Percentiles rank a stretch among this genome's conserved stretches.
Conservation (phyloP, 1,284 basidiomycete genomes). For the Cutaneotrichosporon arboriforme region DNA sequence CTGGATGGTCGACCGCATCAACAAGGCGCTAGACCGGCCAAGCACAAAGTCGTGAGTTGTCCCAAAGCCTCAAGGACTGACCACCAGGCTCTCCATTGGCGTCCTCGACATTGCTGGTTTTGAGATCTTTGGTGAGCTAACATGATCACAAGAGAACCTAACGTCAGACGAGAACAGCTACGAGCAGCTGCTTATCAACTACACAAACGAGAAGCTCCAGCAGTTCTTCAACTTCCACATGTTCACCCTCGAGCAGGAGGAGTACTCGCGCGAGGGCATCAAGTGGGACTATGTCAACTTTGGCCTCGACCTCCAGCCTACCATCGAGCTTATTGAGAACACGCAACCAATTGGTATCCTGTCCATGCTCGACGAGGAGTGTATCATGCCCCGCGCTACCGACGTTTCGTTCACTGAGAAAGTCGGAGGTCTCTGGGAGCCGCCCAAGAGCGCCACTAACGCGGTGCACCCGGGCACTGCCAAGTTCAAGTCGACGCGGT, state of each 20-base stretch:
- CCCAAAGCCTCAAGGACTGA: background rate
- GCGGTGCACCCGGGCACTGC: constrained; percentile 60
- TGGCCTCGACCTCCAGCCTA: constrained; percentile 93
- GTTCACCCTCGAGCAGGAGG: constrained; percentile 99
- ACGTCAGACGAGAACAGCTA: constrained; percentile 69
- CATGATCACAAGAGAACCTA: background rate
- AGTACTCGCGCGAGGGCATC: constrained; percentile 94
- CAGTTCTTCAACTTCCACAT: constrained; percentile 99
- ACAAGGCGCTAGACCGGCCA: constrained; percentile 86
- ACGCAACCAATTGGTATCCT: constrained; percentile 74
- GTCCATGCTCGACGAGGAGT: constrained; percentile 93
- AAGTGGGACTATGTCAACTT: constrained; percentile 99
- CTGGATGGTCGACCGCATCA: constrained; percentile 88
- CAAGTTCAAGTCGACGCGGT: constrained; percentile 83
- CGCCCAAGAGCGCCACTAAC: constrained; percentile 19
- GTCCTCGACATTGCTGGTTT: constrained; percentile 99
- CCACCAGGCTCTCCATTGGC: constrained; percentile 88
- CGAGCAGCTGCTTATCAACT: constrained; percentile 98
- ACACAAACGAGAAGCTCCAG: constrained; percentile 94
- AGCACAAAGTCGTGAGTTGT: constrained; percentile 65
- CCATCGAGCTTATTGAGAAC: constrained; percentile 93
- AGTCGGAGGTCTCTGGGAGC: constrained; percentile 51
- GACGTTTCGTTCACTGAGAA: constrained; percentile 95
- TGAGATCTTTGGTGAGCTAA: constrained; percentile 66
- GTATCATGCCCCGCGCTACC: constrained; percentile 98